Evolutionary conservation across 257 asterid species (phyloP).

Genomic region (Henckelia pumila): DNA sequence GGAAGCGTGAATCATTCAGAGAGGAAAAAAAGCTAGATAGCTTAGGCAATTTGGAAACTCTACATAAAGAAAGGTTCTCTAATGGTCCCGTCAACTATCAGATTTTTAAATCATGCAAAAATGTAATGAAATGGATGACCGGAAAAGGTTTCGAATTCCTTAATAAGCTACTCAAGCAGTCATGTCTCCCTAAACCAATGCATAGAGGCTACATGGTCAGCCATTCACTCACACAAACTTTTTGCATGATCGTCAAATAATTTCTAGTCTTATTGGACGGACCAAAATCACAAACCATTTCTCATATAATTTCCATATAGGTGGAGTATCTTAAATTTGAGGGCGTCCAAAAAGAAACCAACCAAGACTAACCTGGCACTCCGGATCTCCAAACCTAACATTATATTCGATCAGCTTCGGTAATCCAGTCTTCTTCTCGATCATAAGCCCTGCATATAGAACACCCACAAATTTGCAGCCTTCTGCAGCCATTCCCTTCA

Average conservation of each 20-base stretch:
- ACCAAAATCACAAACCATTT: not conserved
- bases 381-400: constrained; percentile 96
- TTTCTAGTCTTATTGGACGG: not conserved
- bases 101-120: not conserved
- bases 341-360: not conserved
- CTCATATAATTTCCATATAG: not conserved
- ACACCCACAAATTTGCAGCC: constrained; percentile 96
- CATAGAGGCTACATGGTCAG: no score
- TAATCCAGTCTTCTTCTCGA: constrained; percentile 78
- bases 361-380: constrained; percentile 78
- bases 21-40: not conserved
- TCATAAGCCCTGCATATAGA: constrained; percentile 90
- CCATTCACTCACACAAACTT: not conserved
- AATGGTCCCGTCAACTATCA: no score
- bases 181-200: no score
- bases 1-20: not conserved
- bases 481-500: constrained; percentile 84
- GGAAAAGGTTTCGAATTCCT: no score
- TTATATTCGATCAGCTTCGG: constrained; percentile 95
- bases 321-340: not conserved
- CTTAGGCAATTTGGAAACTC: not conserved
- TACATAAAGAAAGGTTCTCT: not conserved
- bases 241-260: not conserved
- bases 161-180: no score
- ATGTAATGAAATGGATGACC: not conserved